Evolutionary conservation across 306 rosid genomes (phyloP).

Genomic region (Cucumis hystrix): DNA sequence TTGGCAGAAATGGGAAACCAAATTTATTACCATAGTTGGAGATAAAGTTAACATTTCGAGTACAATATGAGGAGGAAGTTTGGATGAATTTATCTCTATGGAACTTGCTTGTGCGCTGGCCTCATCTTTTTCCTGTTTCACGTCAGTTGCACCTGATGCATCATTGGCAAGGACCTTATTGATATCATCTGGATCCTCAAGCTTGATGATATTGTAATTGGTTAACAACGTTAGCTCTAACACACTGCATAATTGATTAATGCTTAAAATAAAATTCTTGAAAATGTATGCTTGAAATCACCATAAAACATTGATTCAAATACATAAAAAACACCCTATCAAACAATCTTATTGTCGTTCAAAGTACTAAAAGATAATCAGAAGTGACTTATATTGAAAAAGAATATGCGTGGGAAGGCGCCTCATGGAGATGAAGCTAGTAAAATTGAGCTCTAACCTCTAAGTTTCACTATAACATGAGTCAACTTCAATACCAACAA

Average conservation of each 20-base stretch:
- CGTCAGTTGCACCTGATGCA: conserved; percentile 24
- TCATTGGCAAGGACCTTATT: conserved; percentile 54
- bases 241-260: neutral
- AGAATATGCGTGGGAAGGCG: neutral
- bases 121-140: conserved; percentile 29
- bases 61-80: conserved; percentile 73
- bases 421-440: neutral
- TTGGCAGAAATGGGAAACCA: conserved; percentile 3
- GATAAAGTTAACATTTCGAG: conserved; percentile 92
- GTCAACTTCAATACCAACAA: neutral
- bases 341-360: conserved; percentile 10
- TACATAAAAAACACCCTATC: neutral
- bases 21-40: conserved; percentile 76
- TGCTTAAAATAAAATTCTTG: neutral
- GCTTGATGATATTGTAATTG: conserved; percentile 39
- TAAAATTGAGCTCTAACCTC: neutral
- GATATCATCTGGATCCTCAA: conserved; percentile 74
- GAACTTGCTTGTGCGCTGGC: conserved; percentile 44
- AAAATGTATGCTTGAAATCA: neutral
- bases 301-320: neutral
- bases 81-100: conserved; percentile 31
- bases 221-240: conserved; percentile 24
- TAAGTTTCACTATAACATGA: neutral
- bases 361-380: conserved; percentile 1
- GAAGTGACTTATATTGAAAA: neutral